phyloP scores from a whole-genome alignment of 805 yeast species.

The Suhomyces vadensis region DNA sequence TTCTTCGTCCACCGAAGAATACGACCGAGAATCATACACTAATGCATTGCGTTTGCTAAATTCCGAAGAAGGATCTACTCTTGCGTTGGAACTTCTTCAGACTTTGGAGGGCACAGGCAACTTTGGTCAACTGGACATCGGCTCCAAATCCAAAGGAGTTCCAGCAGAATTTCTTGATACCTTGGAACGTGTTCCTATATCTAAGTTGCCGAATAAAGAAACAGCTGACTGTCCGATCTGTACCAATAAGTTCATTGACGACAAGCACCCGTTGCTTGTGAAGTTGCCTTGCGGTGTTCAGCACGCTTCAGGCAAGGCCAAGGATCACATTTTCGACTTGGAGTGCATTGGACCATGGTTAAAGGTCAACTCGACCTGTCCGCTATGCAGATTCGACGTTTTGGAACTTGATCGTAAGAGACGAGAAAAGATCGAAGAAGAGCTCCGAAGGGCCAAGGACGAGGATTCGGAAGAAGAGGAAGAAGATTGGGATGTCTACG shows the following conservation, averaged over 20 bases:
- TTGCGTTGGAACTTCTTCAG: conserved; percentile 30
- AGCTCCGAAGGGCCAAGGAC: conserved; percentile 40
- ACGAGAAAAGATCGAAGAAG: conserved; percentile 34
- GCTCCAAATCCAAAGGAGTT: conserved; percentile 48
- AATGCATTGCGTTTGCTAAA: conserved; percentile 33
- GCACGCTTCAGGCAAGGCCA: conserved; percentile 20
- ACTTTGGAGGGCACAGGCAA: conserved; percentile 17
- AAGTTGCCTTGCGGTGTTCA: conserved; percentile 62
- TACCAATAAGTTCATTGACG: conserved; percentile 67
- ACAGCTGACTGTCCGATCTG: conserved; percentile 84
- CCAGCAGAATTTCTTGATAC: conserved; percentile 71
- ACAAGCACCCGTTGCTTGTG: conserved; percentile 78
- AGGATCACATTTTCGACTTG: conserved; percentile 74
- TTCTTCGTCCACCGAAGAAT: conserved; percentile 10
- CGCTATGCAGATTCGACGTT: conserved; percentile 79
- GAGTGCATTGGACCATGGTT: conserved; percentile 94
- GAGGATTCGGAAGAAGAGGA: conserved; percentile 54
- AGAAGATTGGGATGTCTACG: conserved; percentile 80
- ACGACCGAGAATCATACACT: conserved; percentile 25
- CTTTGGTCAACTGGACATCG: conserved; percentile 6
- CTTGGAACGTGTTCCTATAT: conserved; percentile 61
- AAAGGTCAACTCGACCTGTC: conserved; percentile 72
- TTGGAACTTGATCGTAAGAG: conserved; percentile 36
- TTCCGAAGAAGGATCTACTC: conserved; percentile 31
- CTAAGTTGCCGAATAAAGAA: conserved; percentile 37